Evolutionary conservation across 1,284 basidiomycete species (phyloP).

Genomic region (Ustilago lituana): DNA sequence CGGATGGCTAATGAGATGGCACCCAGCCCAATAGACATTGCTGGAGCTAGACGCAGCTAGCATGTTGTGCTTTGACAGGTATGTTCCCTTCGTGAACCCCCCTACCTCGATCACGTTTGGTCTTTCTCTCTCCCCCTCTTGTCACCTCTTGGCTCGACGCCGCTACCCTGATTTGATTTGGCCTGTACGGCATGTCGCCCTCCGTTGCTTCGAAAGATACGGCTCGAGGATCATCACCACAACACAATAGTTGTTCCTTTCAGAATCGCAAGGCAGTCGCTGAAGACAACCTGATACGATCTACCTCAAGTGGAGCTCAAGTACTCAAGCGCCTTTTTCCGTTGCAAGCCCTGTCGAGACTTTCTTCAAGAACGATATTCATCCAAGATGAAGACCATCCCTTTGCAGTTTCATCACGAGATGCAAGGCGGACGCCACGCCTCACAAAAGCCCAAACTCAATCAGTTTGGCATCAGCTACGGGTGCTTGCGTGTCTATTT

Average conservation of each 20-base stretch:
- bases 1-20: constrained; percentile 16
- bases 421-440: constrained; percentile 34
- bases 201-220: constrained; percentile 1
- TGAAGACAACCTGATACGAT: no score
- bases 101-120: constrained; percentile 16
- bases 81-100: constrained; percentile 32
- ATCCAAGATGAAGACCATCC: background rate
- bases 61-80: constrained; percentile 16
- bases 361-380: constrained; percentile 4
- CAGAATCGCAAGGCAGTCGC: no score
- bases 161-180: constrained; percentile 38
- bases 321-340: no score
- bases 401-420: constrained; percentile 2
- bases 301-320: no score
- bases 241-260: no score
- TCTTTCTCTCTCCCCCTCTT: constrained; percentile 9
- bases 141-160: constrained; percentile 28
- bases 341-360: no score
- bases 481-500: constrained; percentile 58
- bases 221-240: constrained; percentile 7
- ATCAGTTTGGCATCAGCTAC: constrained; percentile 61
- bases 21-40: constrained; percentile 6
- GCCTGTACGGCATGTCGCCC: constrained; percentile 18
- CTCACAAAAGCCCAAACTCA: constrained; percentile 42
- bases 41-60: background rate